Percentiles rank a stretch among this genome's conserved stretches.
Conservation (phyloP, 2,329 filamentous ascomycete species). For the Neofusicoccum cordaticola region DNA sequence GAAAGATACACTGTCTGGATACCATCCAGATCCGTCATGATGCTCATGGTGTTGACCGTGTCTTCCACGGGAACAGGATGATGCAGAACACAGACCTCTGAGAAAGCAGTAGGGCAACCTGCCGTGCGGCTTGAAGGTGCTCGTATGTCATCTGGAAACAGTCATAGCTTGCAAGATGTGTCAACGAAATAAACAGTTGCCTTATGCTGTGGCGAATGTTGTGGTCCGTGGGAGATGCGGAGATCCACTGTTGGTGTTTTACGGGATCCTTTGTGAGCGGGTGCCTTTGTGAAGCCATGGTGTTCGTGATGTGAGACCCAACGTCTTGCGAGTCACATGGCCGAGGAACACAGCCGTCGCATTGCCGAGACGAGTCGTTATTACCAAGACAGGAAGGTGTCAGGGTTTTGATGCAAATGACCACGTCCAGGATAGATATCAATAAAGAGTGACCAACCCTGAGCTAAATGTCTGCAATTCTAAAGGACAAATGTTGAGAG, state of each 20-base stretch:
- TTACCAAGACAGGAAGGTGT: not conserved
- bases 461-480: not conserved
- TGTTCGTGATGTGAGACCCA: not conserved
- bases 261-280: not conserved
- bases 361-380: not conserved
- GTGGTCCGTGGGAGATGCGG: not conserved
- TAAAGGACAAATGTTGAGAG: too few species aligned
- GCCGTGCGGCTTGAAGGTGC: not conserved
- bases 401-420: not conserved
- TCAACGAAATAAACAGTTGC: not conserved
- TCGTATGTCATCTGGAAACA: not conserved
- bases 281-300: not conserved
- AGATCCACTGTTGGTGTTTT: not conserved
- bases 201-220: not conserved
- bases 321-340: not conserved
- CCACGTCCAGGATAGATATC: too few species aligned
- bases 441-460: too few species aligned
- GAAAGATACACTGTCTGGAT: too few species aligned
- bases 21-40: too few species aligned
- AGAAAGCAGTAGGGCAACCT: not conserved
- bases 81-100: too few species aligned
- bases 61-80: too few species aligned
- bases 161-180: not conserved
- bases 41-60: too few species aligned
- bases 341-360: not conserved